Base-by-base conservation (phyloP, 169 alveolate genomes). In the Neospora caninum region DNA sequence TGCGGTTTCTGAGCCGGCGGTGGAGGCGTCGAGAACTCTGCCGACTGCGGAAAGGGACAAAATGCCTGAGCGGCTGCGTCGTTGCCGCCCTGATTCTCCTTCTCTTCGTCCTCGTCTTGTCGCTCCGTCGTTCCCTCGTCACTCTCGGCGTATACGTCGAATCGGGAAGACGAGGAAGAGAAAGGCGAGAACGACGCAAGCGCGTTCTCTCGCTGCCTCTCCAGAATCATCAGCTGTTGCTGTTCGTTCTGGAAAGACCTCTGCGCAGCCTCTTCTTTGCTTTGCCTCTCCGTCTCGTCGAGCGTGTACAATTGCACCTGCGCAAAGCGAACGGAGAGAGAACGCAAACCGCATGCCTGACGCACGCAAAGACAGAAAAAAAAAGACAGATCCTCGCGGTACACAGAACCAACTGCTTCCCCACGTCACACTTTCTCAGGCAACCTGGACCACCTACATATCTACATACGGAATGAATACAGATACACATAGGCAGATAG, bases 201-300 rank as follows among this genome's bases (percentile, higher is more conserved):
- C 42, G 49, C 86, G 45, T 2, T 78, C 86, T 78, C 45, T 9
- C n/a, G 22, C 42, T 78, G 39, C 43, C 45, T 16, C 86, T 78
- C 45, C 45, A 78, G 86, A n/a, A 78, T 64, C 53, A 82, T 13
- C 42, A 82, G 89, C 69, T 82, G 89, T 29, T 43, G 53, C 89
- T 82, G 69, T 31, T 82, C 89, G 67, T 43, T 82, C 38, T 82
- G 89, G 20, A 42, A 38, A 13, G 89, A 82, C 64, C 64, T 4
- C 89, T 42, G 67, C 69, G 89, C 89, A 20, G 89, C 89, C 67
- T 82, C 69, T 49, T 82, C 89, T 27, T 82, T 82, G 53, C 89
- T 42, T 41, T 36, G n/a, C 25, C 89, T 36, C 89, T 82, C 89
- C 34, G 34, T 42, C 67, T 82, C 89, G 41, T 82, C 89, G 25